A percentile compares a stretch with the other conserved stretches of the same genome.
These are phyloP conservation scores for Geosmithia flava DNA, from an alignment of 2,329 filamentous ascomycete species.

Conservation along the genomic window DNA sequence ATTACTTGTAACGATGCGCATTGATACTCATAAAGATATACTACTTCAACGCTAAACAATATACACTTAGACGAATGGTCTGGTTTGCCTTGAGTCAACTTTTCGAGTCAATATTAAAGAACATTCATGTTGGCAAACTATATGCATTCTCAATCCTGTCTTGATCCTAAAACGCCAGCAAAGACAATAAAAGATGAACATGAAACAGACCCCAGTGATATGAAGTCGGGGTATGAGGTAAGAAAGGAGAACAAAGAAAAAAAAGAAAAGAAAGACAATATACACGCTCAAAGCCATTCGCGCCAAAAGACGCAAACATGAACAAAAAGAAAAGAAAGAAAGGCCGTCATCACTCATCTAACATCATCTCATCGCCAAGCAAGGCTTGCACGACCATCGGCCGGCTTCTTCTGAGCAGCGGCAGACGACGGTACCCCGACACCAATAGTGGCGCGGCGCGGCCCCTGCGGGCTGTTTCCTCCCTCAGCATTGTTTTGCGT, in stretches of 20 bases:
- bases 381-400: constrained; percentile 7
- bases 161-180: background rate
- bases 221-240: background rate
- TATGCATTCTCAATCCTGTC: background rate
- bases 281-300: background rate
- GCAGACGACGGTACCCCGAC: constrained; percentile 11
- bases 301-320: background rate
- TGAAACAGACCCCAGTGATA: background rate
- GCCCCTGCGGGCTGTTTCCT: constrained; percentile 13
- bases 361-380: constrained; percentile 14
- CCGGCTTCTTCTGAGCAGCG: constrained; percentile 12
- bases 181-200: background rate
- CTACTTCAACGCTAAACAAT: no score
- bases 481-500: constrained; percentile 4
- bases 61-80: no score
- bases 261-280: background rate
- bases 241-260: background rate
- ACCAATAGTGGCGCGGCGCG: constrained; percentile 24
- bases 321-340: constrained; percentile 6
- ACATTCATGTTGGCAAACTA: background rate
- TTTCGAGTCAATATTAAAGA: background rate
- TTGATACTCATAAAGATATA: background rate
- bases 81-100: background rate
- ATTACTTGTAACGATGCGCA: constrained; percentile 10
- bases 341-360: constrained; percentile 2